phyloP scores from a whole-genome alignment of 2,329 filamentous ascomycete genomes.

The Ophiocordyceps camponoti-floridani region DNA sequence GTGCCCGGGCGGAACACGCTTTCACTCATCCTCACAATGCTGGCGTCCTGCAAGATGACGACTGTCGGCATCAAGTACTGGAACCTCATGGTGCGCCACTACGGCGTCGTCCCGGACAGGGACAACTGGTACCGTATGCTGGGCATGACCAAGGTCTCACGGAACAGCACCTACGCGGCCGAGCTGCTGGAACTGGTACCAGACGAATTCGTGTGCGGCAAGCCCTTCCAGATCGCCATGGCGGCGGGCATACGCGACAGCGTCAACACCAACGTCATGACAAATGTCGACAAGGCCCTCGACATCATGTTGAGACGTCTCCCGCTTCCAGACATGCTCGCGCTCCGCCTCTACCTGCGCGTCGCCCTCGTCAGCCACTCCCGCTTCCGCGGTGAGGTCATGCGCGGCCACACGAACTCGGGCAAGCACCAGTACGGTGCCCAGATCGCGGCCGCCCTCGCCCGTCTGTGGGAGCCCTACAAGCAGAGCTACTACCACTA shows the following conservation, averaged over 20 bases:
- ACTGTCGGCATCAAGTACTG: conserved; percentile 60
- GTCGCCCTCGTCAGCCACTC: conserved; percentile 30
- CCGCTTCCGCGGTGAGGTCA: conserved; percentile 15
- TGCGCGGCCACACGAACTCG: conserved; percentile 11
- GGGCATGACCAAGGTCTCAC: conserved; percentile 44
- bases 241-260: conserved; percentile 58
- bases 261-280: conserved; percentile 52
- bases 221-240: conserved; percentile 57
- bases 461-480: conserved; percentile 31
- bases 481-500: conserved; percentile 17
- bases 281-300: conserved; percentile 46
- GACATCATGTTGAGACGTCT: conserved; percentile 34
- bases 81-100: conserved; percentile 45
- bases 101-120: conserved; percentile 50
- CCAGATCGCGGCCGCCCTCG: conserved; percentile 31
- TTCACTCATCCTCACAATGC: conserved; percentile 48
- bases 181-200: conserved; percentile 40
- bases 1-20: conserved; percentile 40
- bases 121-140: conserved; percentile 55
- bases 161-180: conserved; percentile 44
- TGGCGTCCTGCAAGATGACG: conserved; percentile 40
- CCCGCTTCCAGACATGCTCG: conserved; percentile 27
- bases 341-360: conserved; percentile 37
- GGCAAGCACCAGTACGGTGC: conserved; percentile 26
- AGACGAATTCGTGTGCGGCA: conserved; percentile 19